Conservation (phyloP, 2,329 filamentous ascomycete genomes). For the Zasmidium cellare region DNA sequence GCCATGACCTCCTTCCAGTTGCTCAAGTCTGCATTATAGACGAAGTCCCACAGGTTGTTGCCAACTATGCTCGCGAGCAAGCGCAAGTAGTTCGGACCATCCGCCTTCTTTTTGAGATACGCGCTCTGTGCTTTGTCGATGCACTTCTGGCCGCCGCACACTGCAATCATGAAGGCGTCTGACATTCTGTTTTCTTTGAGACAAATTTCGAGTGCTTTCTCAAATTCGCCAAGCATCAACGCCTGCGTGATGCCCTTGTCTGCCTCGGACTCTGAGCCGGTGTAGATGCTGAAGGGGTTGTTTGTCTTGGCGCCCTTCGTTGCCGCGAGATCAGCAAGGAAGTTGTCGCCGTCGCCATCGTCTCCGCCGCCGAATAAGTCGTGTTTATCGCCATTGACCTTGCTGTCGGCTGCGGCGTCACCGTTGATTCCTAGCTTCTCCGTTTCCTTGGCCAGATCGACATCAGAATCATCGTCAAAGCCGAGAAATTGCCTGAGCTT, state of each 20-base stretch:
- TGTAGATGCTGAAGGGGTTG: constrained; percentile 88
- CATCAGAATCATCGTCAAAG: constrained; percentile 64
- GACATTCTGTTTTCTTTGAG: constrained; percentile 86
- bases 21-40: constrained; percentile 88
- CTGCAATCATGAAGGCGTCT: constrained; percentile 96
- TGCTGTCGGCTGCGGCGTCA: constrained; percentile 50
- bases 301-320: constrained; percentile 92
- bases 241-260: constrained; percentile 87
- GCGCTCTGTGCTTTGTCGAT: constrained; percentile 91
- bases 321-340: constrained; percentile 79
- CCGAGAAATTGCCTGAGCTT: constrained; percentile 87
- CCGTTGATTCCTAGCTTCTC: constrained; percentile 49
- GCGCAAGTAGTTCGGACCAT: constrained; percentile 86
- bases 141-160: constrained; percentile 89
- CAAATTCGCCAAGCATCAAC: constrained; percentile 86
- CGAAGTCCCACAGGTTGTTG: constrained; percentile 97
- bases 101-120: constrained; percentile 80
- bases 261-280: constrained; percentile 76
- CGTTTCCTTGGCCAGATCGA: constrained; percentile 43
- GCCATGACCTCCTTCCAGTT: constrained; percentile 99
- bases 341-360: constrained; percentile 80
- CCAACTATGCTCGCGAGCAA: constrained; percentile 87
- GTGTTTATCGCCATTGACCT: constrained; percentile 38
- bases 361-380: constrained; percentile 72
- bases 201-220: constrained; percentile 84